Base-by-base conservation (phyloP, 495 filamentous ascomycete species). In the Penicillium turbatum region DNA sequence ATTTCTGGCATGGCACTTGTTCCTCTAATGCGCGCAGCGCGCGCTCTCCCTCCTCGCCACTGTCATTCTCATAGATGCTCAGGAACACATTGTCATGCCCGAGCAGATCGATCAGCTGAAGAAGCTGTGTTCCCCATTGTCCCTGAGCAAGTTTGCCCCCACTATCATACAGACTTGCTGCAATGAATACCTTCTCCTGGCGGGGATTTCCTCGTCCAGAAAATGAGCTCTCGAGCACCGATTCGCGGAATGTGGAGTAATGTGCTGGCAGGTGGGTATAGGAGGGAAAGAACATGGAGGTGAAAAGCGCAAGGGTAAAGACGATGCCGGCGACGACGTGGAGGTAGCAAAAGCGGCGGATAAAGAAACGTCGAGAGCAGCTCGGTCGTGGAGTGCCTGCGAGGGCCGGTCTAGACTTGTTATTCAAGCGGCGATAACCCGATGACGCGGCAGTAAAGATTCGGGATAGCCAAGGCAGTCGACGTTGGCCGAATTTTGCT, bases 101-200 rank as follows among this genome's bases (percentile, higher is more conserved):
- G 16, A 86, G 69, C 34, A 78, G 54, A 43, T 90, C 75, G 46
- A 92, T 78, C 38, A 92, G 64, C 17, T 82, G 69, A 51, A 86
- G 55, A 0, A 92, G 65, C 11, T 78, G 72, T 51, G 77, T 57
- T 0, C 86, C 88, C 88, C 88, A 92, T 49, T 73, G 72, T 3
- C 87, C 86, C 3, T 73, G 64, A 0, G 85, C 80, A 21, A 92
- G 68, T 12, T 66, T 65, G 5, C 82, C 82, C 0, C 62, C 74
- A 10, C 70, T 72, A 59, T 93, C 86, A 60, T 88, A 86, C 38
- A 92, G 75, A 59, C 83, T 90, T 13, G 86, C 83, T 6, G 85
- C 85, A 51, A 92, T 87, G 64, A 88, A 92, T 13, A 92, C 74
- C 54, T 83, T 86, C 62, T 90, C 83, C 35, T 81, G 72, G 17